Base-by-base conservation (phyloP, 805 yeast species). In the Pachysolen tannophilus region DNA sequence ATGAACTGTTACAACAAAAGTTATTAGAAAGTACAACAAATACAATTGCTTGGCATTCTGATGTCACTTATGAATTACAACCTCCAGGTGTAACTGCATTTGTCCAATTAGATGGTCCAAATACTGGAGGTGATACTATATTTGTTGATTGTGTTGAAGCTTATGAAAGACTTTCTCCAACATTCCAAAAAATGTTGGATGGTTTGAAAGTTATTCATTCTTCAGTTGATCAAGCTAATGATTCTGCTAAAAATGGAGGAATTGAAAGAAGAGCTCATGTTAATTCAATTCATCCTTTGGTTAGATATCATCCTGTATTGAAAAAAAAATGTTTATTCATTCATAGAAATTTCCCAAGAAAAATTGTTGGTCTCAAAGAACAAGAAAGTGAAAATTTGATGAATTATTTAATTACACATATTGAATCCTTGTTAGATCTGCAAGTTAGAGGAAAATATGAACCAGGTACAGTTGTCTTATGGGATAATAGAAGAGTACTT, bases 111-210 rank as follows among this genome's bases (percentile, higher is more conserved):
- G 82, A 79, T 39, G 65, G 67, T 24, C 77, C 76, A 19, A 73
- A 68, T 16, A 54, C 75, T 28, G 87, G 90, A 35, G 92, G 92
- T 42, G 92, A 82, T 53, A 82, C 92, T n/a, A 60, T 80, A 32
- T 82, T 80, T 50, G 72, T 83, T n/a, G 84, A 80, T 49, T 65
- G 76, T 19, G 63, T 65, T 25, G 86, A 79, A 52, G 86, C 85
- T 8, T 82, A 78, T 55, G 71, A 77, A 39, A 62, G 88, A 47
- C 64, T 82, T 35, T 80, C 88, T 1, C 82, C 82, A 17, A 69
- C 62, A 20, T 70, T 81, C 61, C 67, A 76, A 51, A 59, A 72
- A 47, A 59, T 78, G 43, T 53, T 82, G 29, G 63, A 65, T 14
- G 80, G 80, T 0, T 65, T 82, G 47, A 72, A 75, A 47, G 88